Evolutionary conservation across 1,284 basidiomycete species (phyloP), one percentile per base, ranked within the genome.

Genomic region (Fomitiporia mediterranea): DNA sequence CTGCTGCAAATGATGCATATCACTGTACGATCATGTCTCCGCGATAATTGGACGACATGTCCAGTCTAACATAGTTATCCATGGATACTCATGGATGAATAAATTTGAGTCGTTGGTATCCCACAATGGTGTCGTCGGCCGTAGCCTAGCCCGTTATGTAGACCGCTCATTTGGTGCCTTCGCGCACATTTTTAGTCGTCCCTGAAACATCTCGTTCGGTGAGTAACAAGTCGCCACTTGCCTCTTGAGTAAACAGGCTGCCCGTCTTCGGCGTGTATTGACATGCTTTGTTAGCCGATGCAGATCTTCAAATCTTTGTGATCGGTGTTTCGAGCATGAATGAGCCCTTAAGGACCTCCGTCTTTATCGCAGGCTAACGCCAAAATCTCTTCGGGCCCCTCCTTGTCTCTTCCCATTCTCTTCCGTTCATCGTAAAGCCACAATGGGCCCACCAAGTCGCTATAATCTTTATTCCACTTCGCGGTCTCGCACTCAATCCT

Each of bases 361-460:
- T 47, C 42, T 44, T 23, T 37, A 23, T 38, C 25, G 35, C 19
- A 37, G 30, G 39, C 51, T 8, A 17, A 25, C 4, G 28, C 3
- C 23, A 30, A 34, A 6, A 34, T 34, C 13, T 34, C 32, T 34
- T 34, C 32, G 6, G 6, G 25, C 35, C 8, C 7, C 35, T 8
- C n/a, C 47, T 19, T 21, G 17, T 27, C n/a, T 3, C 49, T 8
- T n/a, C 8, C 9, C 34, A 25, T 34, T 54, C 34, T 11, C n/a
- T 30, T 9, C 9, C 38, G 9, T 19, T 37, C 37, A 5, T 28
- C 27, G 3, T 32, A 19, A 44, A n/a, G 3, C 15, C 11, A 42
- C 42, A 27, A 55, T 58, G 56, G 56, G 56, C 11, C 56, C 56
- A 7, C 56, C 56, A 15, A 57, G 56, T 44, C 56, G 56, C 8